A percentile compares a stretch with the other conserved stretches of the same genome.
phyloP scores from a whole-genome alignment of 768 basidiomycete species.

The Tulasnella sp. region DNA sequence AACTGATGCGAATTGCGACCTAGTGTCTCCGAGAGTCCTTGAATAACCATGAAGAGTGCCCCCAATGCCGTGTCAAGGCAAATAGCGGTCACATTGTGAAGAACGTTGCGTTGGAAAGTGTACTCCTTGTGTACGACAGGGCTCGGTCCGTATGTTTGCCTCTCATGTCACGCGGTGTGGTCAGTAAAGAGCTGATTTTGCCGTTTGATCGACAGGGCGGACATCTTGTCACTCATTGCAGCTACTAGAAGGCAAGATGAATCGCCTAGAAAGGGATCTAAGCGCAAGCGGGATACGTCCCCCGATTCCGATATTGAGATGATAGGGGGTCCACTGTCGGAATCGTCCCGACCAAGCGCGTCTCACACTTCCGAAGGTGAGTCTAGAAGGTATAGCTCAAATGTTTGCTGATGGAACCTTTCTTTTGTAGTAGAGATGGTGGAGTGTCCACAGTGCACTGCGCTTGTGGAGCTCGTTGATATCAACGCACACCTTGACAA shows the following conservation, averaged over 20 bases:
- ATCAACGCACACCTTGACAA: slow-evolving; percentile 13
- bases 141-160: slow-evolving; percentile 48
- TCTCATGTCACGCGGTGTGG: too few species aligned
- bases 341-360: too few species aligned
- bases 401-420: background rate
- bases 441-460: slow-evolving; percentile 14
- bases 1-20: background rate
- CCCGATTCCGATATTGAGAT: too few species aligned
- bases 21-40: slow-evolving; percentile 62
- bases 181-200: too few species aligned
- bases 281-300: too few species aligned
- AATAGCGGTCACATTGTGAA: slow-evolving; percentile 53
- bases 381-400: too few species aligned
- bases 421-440: background rate
- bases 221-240: too few species aligned
- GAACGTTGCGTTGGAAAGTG: slow-evolving; percentile 59
- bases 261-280: too few species aligned
- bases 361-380: too few species aligned
- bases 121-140: slow-evolving; percentile 54
- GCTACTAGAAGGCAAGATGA: too few species aligned
- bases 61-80: slow-evolving; percentile 47
- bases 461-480: slow-evolving; percentile 1
- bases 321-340: too few species aligned
- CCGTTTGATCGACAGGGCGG: too few species aligned
- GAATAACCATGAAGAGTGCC: slow-evolving; percentile 52